Evolutionary conservation across 257 asterid genomes (phyloP), one percentile per base, ranked within the genome.

Genomic region (Leonotis leonurus): DNA sequence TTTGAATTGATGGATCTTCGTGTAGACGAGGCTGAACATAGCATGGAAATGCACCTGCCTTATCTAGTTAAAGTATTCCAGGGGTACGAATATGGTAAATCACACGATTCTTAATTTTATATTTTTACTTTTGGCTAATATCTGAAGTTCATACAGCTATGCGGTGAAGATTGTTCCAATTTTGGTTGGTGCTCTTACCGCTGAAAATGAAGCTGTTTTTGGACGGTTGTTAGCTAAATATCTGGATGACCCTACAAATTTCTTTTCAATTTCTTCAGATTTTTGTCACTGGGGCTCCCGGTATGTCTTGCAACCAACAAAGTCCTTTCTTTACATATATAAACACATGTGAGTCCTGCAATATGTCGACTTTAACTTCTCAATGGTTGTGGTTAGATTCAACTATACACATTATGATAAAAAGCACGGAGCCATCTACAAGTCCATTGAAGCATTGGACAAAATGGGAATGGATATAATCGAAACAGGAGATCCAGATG

Each of bases 21-120:
- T 18, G 95, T 87, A 25, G 99, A 93, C 55, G 99, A 93, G 77
- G 96, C 94, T 71, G 99, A 93, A 71, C 99, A 93, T 72, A 93
- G 97, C 87, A 93, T 93, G 99, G 99, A 93, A 72, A 89, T 93
- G 99, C 99, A 93, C 88, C 77, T 93, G 49, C 99, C 99, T 0
- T 93, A 89, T 80, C 84, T 93, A 54, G 97, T 87, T 69, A 85
- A 89, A 83, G 84, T 93, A 44, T 89, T 93, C 75, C 82, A 82
- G 69, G 97, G 99, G 99, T 93, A 82, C 10, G 70, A 32, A 64
- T 60, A 72, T 67, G 26, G 51, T 20, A 40, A 37, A 57, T 51
- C 36, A 36, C 49, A 51, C 18, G 2, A 11, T 6, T n/a, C 7
- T n/a, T n/a, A n/a, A n/a, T n/a, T 30, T 4, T 30, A 33, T 33